phyloP scores from a whole-genome alignment of 768 basidiomycete species.

The Mrakia gelida region DNA sequence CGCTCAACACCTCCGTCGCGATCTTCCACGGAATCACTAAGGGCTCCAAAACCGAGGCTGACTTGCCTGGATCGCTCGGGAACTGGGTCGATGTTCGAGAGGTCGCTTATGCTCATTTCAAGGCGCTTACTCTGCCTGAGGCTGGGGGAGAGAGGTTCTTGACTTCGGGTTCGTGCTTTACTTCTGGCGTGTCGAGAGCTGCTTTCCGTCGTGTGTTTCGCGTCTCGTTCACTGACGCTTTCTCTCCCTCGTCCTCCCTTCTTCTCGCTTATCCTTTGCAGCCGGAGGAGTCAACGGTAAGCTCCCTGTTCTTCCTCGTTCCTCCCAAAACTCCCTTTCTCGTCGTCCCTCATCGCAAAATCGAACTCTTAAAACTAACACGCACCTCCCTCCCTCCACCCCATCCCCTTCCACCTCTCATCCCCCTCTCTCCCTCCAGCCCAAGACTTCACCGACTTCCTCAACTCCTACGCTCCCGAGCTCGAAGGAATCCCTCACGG shows the following conservation, averaged over 20 bases:
- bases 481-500: constrained; percentile 13
- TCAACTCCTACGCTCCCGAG: constrained; percentile 10
- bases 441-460: constrained; percentile 22
- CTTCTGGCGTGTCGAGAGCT: too few relatives aligned
- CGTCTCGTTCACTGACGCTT: too few relatives aligned
- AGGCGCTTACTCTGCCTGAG: constrained; percentile 52
- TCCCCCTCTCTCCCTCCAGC: not conserved
- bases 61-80: constrained; percentile 28
- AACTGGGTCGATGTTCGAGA: constrained; percentile 47
- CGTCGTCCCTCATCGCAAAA: too few relatives aligned
- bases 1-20: constrained; percentile 47
- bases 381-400: too few relatives aligned
- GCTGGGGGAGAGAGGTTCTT: constrained; percentile 61
- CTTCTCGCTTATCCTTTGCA: too few relatives aligned
- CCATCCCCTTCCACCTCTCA: too few relatives aligned
- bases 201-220: too few relatives aligned
- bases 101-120: constrained; percentile 54
- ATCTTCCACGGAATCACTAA: constrained; percentile 35
- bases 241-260: not conserved
- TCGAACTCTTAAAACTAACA: too few relatives aligned
- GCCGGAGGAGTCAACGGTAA: too few relatives aligned
- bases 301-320: too few relatives aligned
- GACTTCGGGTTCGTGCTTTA: constrained; percentile 39
- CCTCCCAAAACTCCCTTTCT: too few relatives aligned
- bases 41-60: constrained; percentile 33